Evolutionary conservation across 2,329 filamentous ascomycete species (phyloP), one percentile per base, ranked within the genome.

Genomic region (Fusarium anguioides): DNA sequence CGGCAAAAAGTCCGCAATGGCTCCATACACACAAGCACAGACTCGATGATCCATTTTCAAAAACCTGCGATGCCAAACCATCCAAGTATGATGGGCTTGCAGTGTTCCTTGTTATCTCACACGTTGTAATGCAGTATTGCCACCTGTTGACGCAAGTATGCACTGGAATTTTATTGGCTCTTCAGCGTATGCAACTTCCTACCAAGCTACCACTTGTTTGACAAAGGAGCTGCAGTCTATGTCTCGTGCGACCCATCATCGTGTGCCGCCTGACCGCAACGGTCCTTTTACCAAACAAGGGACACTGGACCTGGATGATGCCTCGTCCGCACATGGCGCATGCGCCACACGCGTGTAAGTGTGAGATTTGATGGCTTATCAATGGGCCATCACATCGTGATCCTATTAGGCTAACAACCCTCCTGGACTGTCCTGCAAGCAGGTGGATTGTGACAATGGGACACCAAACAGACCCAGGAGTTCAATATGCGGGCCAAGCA

Each of bases 281-380:
- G 23, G 21, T 33, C 39, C 49, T 47, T 35, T 15, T 23, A 20
- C 39, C 50, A 31, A 60, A 31, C 31, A 46, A 37, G 23, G 11
- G 29, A 33, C 31, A 40, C 33, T 60, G 27, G 36, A n/a, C 27
- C 23, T 23, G 29, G 35, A 17, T 59, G 24, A 39, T 18, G n/a
- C 29, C 27, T 41, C 24, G 39, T 54, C 49, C 37, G 36, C 40
- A 41, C 12, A 42, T 58, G 56, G 36, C 51, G 54, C 26, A 51
- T 47, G 48, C 27, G 57, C 49, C 49, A 45, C 54, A 52, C 44
- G 53, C 50, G 67, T 69, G 64, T 65, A 67, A 60, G 59, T 26
- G 57, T 50, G 17, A 20, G 40, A 27, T 46, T 56, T 56, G 26
- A 39, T 23, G 23, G 40, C 26, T 39, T 48, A 53, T 55, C 51